Evolutionary conservation across 2,329 filamentous ascomycete genomes (phyloP), one percentile per base, ranked within the genome.

Genomic region (Pyrenochaeta sp.): DNA sequence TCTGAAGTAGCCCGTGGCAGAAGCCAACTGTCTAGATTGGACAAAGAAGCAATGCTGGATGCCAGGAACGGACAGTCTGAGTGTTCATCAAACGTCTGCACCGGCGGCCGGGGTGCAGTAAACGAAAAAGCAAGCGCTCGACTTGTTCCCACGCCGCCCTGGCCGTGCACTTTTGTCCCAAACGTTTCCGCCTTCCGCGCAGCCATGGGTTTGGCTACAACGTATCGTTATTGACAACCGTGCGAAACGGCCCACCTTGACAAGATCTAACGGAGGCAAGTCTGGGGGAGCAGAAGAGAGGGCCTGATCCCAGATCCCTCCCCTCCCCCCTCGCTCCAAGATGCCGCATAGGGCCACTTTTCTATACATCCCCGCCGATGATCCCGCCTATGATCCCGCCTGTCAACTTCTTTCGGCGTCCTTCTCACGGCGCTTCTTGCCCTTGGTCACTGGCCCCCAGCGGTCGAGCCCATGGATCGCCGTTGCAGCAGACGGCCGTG

Each of bases 141-240:
- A 49, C 54, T 64, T 60, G 60, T 66, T 56, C 42, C 54, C 48
- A 52, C 51, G 57, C 57, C 57, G 51, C 45, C 31, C 46, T 57
- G 65, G 56, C 68, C 68, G 69, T 70, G 68, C 69, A 51, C 64
- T 18, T 20, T 10, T 58, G 49, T 61, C 51, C 57, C 59, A 57
- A 61, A 66, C 67, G 61, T 60, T 74, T 72, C 71, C 70, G 72
- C 60, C 62, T 71, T 69, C 68, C 68, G 70, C 60, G 54, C 61
- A 61, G 55, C 52, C 49, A 51, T 52, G 61, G 54, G 55, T 57
- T 49, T 37, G 61, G 58, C 56, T 63, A 49, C 42, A 44, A 30
- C 49, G 54, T 52, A 58, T 56, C 55, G 54, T 55, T 59, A 46
- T 46, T 50, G 44, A 48, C 14, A 53, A 49, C 61, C 58, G 58